A percentile compares a stretch with the other conserved stretches of the same genome.
Evolutionary conservation across 495 filamentous ascomycete genomes (phyloP).

Genomic region (Xylaria intraflava): DNA sequence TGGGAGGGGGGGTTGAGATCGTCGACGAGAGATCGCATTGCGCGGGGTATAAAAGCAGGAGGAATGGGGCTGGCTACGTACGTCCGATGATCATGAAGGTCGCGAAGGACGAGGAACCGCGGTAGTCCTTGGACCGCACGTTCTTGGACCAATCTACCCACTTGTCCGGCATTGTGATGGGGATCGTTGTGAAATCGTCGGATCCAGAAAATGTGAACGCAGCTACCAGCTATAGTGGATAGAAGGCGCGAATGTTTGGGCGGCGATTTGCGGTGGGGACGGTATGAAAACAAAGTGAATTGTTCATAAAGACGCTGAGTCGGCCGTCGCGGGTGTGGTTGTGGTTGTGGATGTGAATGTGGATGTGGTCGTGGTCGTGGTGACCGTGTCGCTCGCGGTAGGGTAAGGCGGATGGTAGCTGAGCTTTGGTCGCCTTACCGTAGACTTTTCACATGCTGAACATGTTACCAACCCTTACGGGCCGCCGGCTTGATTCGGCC

Average conservation of each 20-base stretch:
- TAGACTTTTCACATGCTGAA: no score
- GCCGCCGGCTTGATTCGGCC: no score
- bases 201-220: neutral
- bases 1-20: neutral
- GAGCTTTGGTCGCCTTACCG: no score
- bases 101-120: slow-evolving; percentile 59
- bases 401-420: no score
- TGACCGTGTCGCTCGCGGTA: no score
- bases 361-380: no score
- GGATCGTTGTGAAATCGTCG: neutral
- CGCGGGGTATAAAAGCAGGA: neutral
- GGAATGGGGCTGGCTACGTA: slow-evolving; percentile 38
- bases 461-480: no score
- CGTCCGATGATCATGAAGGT: slow-evolving; percentile 95
- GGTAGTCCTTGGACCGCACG: slow-evolving; percentile 42
- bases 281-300: no score
- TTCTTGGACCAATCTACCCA: slow-evolving; percentile 48
- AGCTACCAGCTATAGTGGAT: neutral
- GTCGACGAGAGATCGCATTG: neutral
- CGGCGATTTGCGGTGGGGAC: no score
- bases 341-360: no score
- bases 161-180: slow-evolving; percentile 25
- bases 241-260: neutral
- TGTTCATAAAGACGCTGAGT: no score
- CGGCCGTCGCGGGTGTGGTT: no score